Percentiles rank a stretch among this genome's conserved stretches.
Conservation (phyloP, 768 basidiomycete species). For the Zangia roseola region DNA sequence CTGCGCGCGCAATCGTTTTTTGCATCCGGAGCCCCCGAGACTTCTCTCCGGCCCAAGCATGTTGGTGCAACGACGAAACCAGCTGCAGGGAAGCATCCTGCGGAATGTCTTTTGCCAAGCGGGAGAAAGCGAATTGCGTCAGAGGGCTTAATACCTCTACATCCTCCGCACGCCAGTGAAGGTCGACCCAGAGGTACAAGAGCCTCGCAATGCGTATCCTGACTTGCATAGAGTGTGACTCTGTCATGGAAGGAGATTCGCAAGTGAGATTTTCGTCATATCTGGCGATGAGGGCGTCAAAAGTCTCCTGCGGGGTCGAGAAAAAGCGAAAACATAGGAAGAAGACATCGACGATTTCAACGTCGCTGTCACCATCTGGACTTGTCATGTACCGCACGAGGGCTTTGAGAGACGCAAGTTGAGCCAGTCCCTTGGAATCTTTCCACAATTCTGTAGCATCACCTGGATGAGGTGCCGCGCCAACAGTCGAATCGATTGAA, state of each 20-base stretch:
- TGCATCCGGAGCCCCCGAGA: conserved; percentile 28
- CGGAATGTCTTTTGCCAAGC: conserved; percentile 31
- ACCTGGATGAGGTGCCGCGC: conserved; percentile 31
- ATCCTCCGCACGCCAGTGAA: conserved; percentile 62
- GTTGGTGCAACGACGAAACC: conserved; percentile 30
- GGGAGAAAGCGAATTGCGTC: conserved; percentile 31
- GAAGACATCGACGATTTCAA: conserved; percentile 51
- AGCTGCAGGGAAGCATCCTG: conserved; percentile 26
- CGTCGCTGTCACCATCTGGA: conserved; percentile 37
- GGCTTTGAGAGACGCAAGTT: conserved; percentile 39
- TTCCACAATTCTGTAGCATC: conserved; percentile 30
- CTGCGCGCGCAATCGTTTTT: conserved; percentile 24
- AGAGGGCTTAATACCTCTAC: conserved; percentile 31
- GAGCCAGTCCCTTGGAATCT: conserved; percentile 25
- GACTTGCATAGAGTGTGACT: conserved; percentile 45
- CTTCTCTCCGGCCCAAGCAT: conserved; percentile 19
- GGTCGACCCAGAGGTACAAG: conserved; percentile 68
- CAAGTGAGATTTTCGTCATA: conserved; percentile 40
- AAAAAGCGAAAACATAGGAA: conserved; percentile 75
- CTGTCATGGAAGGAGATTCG: conserved; percentile 32
- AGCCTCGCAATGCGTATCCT: conserved; percentile 60
- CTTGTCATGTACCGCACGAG: conserved; percentile 48
- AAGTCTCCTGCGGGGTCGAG: conserved; percentile 47
- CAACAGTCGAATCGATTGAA: conserved; percentile 23
- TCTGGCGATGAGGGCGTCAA: conserved; percentile 44